phyloP scores from a whole-genome alignment of 1,284 basidiomycete species.

The Fomitiporia mediterranea region DNA sequence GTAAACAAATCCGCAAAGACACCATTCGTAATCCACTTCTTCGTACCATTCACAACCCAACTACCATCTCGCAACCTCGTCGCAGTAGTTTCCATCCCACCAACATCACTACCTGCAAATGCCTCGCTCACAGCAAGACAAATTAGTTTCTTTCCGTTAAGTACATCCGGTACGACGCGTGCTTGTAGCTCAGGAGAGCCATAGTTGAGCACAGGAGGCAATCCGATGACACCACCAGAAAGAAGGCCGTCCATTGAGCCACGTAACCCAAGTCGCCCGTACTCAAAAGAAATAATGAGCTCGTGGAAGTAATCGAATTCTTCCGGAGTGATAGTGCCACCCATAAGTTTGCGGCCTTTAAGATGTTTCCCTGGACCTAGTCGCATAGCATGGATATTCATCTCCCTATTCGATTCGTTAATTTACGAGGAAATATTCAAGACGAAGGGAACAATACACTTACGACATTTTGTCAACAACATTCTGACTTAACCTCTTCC shows the following conservation, averaged over 20 bases:
- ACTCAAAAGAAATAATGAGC: conserved; percentile 84
- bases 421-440: background rate
- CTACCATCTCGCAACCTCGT: conserved; percentile 43
- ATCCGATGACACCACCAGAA: conserved; percentile 78
- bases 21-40: conserved; percentile 97
- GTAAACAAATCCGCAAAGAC: conserved; percentile 79
- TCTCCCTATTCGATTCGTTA: conserved; percentile 40
- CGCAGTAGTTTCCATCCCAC: conserved; percentile 81
- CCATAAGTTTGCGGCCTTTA: conserved; percentile 80
- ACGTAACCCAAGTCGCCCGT: conserved; percentile 77
- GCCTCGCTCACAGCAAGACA: conserved; percentile 74
- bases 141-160: conserved; percentile 80
- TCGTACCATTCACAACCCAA: conserved; percentile 87
- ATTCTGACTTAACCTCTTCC: conserved; percentile 70
- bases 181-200: conserved; percentile 72
- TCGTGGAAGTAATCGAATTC: conserved; percentile 84
- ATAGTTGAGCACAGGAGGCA: conserved; percentile 86
- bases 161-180: conserved; percentile 57
- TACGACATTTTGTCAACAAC: conserved; percentile 73
- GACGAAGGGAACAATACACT: conserved; percentile 23
- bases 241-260: conserved; percentile 82
- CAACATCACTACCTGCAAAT: conserved; percentile 92
- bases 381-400: conserved; percentile 89
- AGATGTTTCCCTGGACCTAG: conserved; percentile 88
- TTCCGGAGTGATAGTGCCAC: conserved; percentile 82